phyloP scores from a whole-genome alignment of 2,329 filamentous ascomycete species.

The Capronia epimyces region DNA sequence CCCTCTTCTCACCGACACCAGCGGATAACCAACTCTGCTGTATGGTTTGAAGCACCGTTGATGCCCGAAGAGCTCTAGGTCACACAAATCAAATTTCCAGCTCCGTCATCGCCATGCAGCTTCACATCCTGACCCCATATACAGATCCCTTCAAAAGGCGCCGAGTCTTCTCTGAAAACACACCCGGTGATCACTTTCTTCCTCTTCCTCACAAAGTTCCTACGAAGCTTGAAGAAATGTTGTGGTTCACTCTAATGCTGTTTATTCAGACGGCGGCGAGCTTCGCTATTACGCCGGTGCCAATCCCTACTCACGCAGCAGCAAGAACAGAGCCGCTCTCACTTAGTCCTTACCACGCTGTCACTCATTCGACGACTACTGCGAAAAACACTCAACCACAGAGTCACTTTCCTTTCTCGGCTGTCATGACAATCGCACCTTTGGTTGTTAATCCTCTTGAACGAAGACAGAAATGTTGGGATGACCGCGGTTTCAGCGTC shows the following conservation, averaged over 20 bases:
- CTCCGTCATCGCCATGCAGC: slow-evolving; percentile 9
- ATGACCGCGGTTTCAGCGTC: slow-evolving; percentile 29
- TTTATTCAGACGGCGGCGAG: slow-evolving; percentile 10
- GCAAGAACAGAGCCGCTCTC: slow-evolving; percentile 11
- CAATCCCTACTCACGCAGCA: slow-evolving; percentile 7
- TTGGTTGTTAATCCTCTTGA: slow-evolving; percentile 22
- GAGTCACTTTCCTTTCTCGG: slow-evolving; percentile 11
- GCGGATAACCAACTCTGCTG: slow-evolving; percentile 11
- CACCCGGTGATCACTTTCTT: not conserved
- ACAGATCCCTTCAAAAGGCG: not conserved
- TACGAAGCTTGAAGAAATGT: slow-evolving; percentile 3
- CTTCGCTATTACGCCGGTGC: slow-evolving; percentile 16
- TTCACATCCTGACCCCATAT: not conserved
- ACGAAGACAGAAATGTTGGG: slow-evolving; percentile 27
- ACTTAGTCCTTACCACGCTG: not conserved
- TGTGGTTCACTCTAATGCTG: slow-evolving; percentile 10
- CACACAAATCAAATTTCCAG: slow-evolving; percentile 18
- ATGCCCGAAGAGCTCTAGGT: slow-evolving; percentile 19
- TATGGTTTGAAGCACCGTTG: slow-evolving; percentile 15
- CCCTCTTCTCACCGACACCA: slow-evolving; percentile 17
- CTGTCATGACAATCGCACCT: slow-evolving; percentile 26
- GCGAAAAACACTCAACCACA: slow-evolving; percentile 7
- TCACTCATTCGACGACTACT: slow-evolving; percentile 9
- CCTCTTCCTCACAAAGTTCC: not conserved
- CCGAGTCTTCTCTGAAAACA: not conserved